Evolutionary conservation across 2,329 filamentous ascomycete species (phyloP).

Genomic region (Epichloe uncinata): DNA sequence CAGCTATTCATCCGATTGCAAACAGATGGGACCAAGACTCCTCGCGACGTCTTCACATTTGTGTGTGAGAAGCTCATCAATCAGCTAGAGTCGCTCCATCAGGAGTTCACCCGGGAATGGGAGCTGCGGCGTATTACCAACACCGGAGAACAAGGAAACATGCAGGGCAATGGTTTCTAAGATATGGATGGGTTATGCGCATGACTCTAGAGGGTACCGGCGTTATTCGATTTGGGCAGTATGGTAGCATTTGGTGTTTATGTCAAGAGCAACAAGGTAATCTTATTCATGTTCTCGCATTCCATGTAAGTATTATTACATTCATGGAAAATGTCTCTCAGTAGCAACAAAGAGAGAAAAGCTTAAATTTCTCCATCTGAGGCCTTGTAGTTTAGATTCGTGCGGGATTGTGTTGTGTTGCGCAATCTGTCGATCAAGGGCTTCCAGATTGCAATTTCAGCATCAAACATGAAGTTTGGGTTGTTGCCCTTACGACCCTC

Average conservation of each 20-base stretch:
- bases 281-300: background rate
- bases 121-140: constrained; percentile 77
- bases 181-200: background rate
- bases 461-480: background rate
- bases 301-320: background rate
- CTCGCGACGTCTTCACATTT: constrained; percentile 75
- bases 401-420: background rate
- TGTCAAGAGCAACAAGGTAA: background rate
- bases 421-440: background rate
- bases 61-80: constrained; percentile 73
- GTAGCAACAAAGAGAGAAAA: background rate
- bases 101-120: constrained; percentile 87
- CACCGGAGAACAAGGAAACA: constrained; percentile 42
- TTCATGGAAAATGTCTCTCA: background rate
- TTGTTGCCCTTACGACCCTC: background rate
- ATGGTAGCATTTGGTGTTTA: constrained; percentile 3
- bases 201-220: constrained; percentile 9
- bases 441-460: background rate
- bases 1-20: constrained; percentile 66
- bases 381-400: background rate
- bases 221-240: constrained; percentile 9
- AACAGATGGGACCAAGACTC: constrained; percentile 76
- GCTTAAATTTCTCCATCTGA: background rate
- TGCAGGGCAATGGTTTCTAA: constrained; percentile 24
- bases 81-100: constrained; percentile 65